phyloP scores from a whole-genome alignment of 2,329 filamentous ascomycete species.

The Fusarium torulosum region DNA sequence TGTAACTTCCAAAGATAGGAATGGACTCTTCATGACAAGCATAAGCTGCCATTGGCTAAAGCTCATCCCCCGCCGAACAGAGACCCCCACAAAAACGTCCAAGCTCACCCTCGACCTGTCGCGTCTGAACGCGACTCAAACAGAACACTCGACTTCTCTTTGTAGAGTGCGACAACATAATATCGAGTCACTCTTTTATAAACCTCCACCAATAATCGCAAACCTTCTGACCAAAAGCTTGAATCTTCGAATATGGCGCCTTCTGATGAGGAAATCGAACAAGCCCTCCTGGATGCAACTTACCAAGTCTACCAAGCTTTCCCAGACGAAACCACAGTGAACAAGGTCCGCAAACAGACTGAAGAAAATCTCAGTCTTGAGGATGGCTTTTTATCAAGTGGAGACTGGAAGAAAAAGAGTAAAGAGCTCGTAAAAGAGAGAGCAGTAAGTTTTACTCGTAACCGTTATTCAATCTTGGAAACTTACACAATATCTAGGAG shows the following conservation, averaged over 20 bases:
- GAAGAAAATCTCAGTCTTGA: conserved; percentile 64
- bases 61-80: conserved; percentile 32
- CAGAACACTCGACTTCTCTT: conserved; percentile 18
- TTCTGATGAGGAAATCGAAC: conserved; percentile 58
- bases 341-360: conserved; percentile 65
- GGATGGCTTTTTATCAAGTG: conserved; percentile 62
- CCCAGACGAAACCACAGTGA: conserved; percentile 66
- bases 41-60: conserved; percentile 37
- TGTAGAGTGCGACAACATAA: conserved; percentile 2
- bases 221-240: neutral
- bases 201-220: neutral
- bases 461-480: neutral
- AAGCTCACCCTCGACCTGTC: conserved; percentile 23
- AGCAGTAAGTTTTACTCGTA: conserved; percentile 59
- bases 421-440: conserved; percentile 68
- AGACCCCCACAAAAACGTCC: conserved; percentile 29
- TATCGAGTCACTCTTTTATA: neutral
- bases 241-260: conserved; percentile 54
- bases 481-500: conserved; percentile 44
- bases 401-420: conserved; percentile 69
- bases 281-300: conserved; percentile 62
- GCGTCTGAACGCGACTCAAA: conserved; percentile 42
- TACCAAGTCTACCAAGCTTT: conserved; percentile 59
- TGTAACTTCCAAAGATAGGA: conserved; percentile 2
- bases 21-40: conserved; percentile 3